Evolutionary conservation across 2,329 filamentous ascomycete genomes (phyloP).

Genomic region (Cytospora piceae): DNA sequence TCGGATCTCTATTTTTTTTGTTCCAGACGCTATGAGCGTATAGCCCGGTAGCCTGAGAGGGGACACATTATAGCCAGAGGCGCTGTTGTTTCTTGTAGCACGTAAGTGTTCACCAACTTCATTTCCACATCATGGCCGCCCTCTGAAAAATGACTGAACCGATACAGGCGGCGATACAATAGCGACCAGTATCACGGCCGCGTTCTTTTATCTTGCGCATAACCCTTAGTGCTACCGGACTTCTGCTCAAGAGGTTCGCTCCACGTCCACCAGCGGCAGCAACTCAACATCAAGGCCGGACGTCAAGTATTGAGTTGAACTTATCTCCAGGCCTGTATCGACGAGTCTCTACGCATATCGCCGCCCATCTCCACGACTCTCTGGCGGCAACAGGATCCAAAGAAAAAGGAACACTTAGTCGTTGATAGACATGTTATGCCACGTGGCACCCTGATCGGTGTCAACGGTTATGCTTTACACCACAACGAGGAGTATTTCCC

Average conservation of each 20-base stretch:
- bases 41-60: constrained; percentile 13
- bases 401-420: not conserved
- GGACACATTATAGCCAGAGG: constrained; percentile 32
- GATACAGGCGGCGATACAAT: constrained; percentile 37
- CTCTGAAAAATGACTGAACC: not conserved
- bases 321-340: constrained; percentile 51
- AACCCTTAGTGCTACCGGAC: constrained; percentile 37
- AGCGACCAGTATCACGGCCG: constrained; percentile 38
- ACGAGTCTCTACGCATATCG: constrained; percentile 50
- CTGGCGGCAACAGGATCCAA: no score
- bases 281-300: constrained; percentile 38
- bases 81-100: constrained; percentile 25
- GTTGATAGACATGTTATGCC: constrained; percentile 1
- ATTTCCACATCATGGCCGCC: not conserved
- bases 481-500: constrained; percentile 13
- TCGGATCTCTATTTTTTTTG: constrained; percentile 54
- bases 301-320: constrained; percentile 39
- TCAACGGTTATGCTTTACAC: constrained; percentile 4
- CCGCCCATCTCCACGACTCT: not conserved
- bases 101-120: not conserved
- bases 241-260: constrained; percentile 39
- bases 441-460: not conserved
- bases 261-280: constrained; percentile 40
- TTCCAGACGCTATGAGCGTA: constrained; percentile 36
- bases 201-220: constrained; percentile 42